Evolutionary conservation across 495 filamentous ascomycete species (phyloP), one percentile per base, ranked within the genome.

Genomic region (Echria macrotheca): DNA sequence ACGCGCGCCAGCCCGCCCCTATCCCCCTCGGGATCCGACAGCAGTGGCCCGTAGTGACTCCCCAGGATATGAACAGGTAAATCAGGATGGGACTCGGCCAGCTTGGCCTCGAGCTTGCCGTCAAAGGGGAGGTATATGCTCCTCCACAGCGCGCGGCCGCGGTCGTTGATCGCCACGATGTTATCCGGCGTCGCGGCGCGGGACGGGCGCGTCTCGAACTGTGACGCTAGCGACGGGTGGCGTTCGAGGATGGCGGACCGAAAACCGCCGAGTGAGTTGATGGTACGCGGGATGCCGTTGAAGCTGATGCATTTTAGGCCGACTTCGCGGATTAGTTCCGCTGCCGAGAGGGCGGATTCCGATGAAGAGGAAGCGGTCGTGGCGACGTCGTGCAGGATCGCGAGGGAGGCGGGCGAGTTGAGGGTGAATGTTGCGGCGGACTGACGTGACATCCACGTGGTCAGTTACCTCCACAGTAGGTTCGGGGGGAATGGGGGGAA

Each of bases 271-370:
- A 91, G 79, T 53, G 74, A 79, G 72, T 91, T 91, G 64, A 91
- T 91, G 39, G 80, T 85, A 45, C 86, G 79, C 3, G 86, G 86
- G 56, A 91, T 85, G 31, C 86, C 86, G 66, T 91, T 91, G 74
- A 91, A 88, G 36, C 78, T 80, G 60, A 91, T 89, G 65, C 85
- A 89, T 63, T 91, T 91, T 33, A 91, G 73, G 2, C 83, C 86
- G 56, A 87, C 75, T 57, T 89, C 86, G 55, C 86, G 81, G 74
- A 91, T 87, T 15, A 87, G 65, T 61, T 89, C 85, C 37, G 84
- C 85, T 5, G 77, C 75, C 66, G n/a, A 82, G 68, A 18, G 70
- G 60, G 17, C 69, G 65, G 21, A 49, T 28, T 19, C 24, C 7
- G 24, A 14, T 25, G 28, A 1, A 21, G 43, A 29, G 24, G 68